Evolutionary conservation across 2,329 filamentous ascomycete genomes (phyloP).

Genomic region (Talaromyces sp.): DNA sequence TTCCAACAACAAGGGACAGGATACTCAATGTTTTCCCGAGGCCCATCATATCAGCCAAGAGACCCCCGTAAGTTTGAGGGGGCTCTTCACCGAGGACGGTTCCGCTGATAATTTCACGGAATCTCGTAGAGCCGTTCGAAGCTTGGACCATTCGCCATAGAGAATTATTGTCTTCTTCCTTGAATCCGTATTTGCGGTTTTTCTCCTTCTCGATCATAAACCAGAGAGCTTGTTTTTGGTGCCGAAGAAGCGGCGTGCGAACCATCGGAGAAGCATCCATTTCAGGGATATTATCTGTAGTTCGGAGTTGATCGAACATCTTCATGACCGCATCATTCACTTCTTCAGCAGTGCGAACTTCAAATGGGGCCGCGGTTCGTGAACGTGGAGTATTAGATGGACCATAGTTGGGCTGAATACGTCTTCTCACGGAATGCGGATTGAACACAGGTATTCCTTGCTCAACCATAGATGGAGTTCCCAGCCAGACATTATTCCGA

Average conservation of each 20-base stretch:
- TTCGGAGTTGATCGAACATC: slow-evolving; percentile 81
- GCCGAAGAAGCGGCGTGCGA: slow-evolving; percentile 66
- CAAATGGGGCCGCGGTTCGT: slow-evolving; percentile 28
- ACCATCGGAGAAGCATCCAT: slow-evolving; percentile 62
- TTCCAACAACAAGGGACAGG: slow-evolving; percentile 68
- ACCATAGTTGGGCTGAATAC: slow-evolving; percentile 30
- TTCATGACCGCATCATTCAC: slow-evolving; percentile 77
- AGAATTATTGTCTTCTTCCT: slow-evolving; percentile 62
- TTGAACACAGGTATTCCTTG: slow-evolving; percentile 69
- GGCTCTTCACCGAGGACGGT: slow-evolving; percentile 58
- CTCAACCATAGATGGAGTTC: slow-evolving; percentile 62
- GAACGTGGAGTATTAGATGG: slow-evolving; percentile 21
- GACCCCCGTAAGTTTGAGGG: slow-evolving; percentile 65
- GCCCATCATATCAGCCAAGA: slow-evolving; percentile 83
- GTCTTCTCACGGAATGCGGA: slow-evolving; percentile 60
- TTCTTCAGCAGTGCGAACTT: slow-evolving; percentile 72
- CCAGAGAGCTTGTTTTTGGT: slow-evolving; percentile 85
- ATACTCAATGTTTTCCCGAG: slow-evolving; percentile 85
- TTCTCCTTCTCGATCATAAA: slow-evolving; percentile 81
- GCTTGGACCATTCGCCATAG: slow-evolving; percentile 68
- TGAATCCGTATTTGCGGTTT: slow-evolving; percentile 53
- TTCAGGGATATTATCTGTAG: slow-evolving; percentile 69
- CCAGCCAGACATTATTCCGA: slow-evolving; percentile 63
- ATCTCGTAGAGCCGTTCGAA: slow-evolving; percentile 57
- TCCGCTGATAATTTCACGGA: slow-evolving; percentile 82